Base-by-base conservation (phyloP, 345 rosid genomes). In the Alliaria petiolata region DNA sequence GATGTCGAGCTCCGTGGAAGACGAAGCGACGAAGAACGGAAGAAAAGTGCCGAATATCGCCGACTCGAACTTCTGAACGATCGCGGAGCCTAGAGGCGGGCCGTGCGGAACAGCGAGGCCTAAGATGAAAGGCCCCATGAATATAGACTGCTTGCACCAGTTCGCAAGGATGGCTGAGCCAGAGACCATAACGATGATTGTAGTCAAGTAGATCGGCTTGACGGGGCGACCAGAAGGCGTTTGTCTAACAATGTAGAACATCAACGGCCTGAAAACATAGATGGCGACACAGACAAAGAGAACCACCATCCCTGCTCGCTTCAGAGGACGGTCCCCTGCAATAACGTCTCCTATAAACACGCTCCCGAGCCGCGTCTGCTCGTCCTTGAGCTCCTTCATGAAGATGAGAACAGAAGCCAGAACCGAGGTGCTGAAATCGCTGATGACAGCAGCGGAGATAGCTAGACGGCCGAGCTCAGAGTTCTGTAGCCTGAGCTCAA, bases 391-490 rank as follows among this genome's bases (percentile, higher is more conserved):
- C 3, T 71, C 80, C 8, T 70, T 70, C 76, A 77, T 13, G 39
- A 77, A 77, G 30, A 65, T 15, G 2, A 71, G 67, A 40, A 3
- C 25, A 0, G 76, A 59, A 8, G 34, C n/a, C 0, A 52, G 60
- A 56, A 72, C 20, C 19, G 65, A 65, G 4, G 50, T 55, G 28
- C 51, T 67, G 35, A 79, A 9, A 33, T 85, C 81, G 31, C 83
- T 69, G 6, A 83, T 53, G 4, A 76, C 63, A 9, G 86, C 82
- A 4, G 89, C 12, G 6, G 87, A 76, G 6, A 82, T 72, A 0
- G 82, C 85, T 2, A 85, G 20, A 14, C 86, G 83, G 14, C 85
- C 85, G 0, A 85, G 82, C 66, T 85, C 89, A 0, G 87, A 80
- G 62, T 85, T 85, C 39, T 80, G 76, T 68, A 85, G 52, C 55